phyloP scores from a whole-genome alignment of 305 asterid genomes.

The Fraxinus xanthoxyloides region DNA sequence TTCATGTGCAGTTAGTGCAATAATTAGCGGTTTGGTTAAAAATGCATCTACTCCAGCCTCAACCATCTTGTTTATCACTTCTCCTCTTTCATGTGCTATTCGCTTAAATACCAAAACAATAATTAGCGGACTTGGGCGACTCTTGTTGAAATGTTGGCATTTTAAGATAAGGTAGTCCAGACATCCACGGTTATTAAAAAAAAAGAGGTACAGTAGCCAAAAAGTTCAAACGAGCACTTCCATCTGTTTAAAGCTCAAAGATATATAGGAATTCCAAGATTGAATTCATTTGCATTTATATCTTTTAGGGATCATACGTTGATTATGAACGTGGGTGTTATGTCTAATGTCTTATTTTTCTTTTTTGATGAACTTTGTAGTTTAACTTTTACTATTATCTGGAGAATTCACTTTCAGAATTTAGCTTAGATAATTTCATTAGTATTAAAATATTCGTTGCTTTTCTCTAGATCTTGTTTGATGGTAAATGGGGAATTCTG shows the following conservation, averaged over 20 bases:
- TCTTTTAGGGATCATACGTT: not conserved
- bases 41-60: too few species aligned
- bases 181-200: too few species aligned
- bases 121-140: not conserved
- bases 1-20: too few species aligned
- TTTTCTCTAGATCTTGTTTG: constrained; percentile 16
- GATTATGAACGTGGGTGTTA: not conserved
- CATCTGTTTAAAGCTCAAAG: not conserved
- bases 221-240: not conserved
- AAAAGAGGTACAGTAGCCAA: too few species aligned
- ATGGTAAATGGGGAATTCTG: constrained; percentile 22
- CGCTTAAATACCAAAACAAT: not conserved
- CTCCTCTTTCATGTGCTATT: too few species aligned
- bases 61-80: too few species aligned
- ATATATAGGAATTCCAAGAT: not conserved
- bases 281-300: not conserved
- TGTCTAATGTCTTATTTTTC: not conserved
- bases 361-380: constrained; percentile 6
- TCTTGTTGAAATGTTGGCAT: not conserved
- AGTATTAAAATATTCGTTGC: not conserved
- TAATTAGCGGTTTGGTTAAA: too few species aligned
- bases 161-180: not conserved
- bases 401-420: not conserved
- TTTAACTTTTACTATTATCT: not conserved
- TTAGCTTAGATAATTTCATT: not conserved